Base-by-base conservation (phyloP, 2,329 filamentous ascomycete species). In the Chrysoporthe deuterocubensis region DNA sequence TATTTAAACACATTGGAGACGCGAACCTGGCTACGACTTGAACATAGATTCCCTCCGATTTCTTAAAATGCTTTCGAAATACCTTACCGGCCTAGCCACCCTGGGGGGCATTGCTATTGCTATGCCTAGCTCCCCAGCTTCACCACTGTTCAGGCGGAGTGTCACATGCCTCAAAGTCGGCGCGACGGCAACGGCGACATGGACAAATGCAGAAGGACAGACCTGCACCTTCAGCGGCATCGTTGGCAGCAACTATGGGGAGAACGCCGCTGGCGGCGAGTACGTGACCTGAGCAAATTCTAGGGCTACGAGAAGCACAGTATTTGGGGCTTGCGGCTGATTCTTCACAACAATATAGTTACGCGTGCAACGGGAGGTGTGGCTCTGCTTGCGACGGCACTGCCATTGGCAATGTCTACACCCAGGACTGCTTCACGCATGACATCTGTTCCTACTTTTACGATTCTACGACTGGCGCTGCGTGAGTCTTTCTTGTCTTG, bases 361-460 rank as follows among this genome's bases (percentile, higher is more conserved):
- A 84, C 59, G 81, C 79, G 9, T 84, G 82, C 66, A 84, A 84
- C 64, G 82, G 82, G 1, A 77, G 82, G 42, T 84, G 83, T 44
- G 83, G 83, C 37, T 80, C 79, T 11, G 82, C 81, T 0, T 85
- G 83, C 61, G 76, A 73, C 0, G 82, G 83, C 5, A 60, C 74
- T 4, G 76, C 81, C 1, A 1, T 84, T 8, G 83, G 83, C 2
- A 83, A 84, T 44, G 81, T 75, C 4, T 85, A 85, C 67, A 84
- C 82, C 0, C 83, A 84, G 69, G 81, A 85, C 62, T 85, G 83
- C 71, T 84, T 82, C 70, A 81, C 79, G 0, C 83, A 85, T 65
- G 83, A 85, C 61, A 79, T 85, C 14, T 85, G 83, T 72, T 84
- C 81, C 4, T 85, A 81, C 70, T 85, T 85, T 68, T 80, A 84